phyloP scores from a whole-genome alignment of 306 rosid species.

The Quercus dentata region DNA sequence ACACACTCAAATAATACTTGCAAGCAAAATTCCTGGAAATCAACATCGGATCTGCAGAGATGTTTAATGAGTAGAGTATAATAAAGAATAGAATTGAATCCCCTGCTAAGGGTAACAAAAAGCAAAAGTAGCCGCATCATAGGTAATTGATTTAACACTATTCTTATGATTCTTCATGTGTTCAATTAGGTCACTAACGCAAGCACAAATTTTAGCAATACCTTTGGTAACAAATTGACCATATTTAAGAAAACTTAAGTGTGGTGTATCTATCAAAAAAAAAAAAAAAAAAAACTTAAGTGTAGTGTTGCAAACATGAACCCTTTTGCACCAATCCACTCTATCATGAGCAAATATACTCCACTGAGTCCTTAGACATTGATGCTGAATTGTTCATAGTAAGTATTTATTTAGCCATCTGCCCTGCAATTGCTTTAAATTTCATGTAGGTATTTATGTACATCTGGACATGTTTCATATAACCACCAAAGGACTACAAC shows the following conservation, averaged over 20 bases:
- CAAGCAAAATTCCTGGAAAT: slow-evolving; percentile 97
- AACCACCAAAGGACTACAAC: background rate
- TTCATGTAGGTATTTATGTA: background rate
- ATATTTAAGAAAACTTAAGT: background rate
- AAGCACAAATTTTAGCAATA: background rate
- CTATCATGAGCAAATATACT: too few species aligned
- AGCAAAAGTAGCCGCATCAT: background rate
- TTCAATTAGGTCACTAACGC: background rate
- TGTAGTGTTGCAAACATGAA: background rate
- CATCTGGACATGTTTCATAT: background rate
- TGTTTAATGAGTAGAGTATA: slow-evolving; percentile 9
- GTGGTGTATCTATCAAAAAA: background rate
- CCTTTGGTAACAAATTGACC: background rate
- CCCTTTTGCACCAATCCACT: background rate
- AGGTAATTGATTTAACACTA: background rate
- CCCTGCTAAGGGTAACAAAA: background rate
- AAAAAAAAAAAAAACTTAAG: background rate
- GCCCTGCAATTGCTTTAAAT: background rate
- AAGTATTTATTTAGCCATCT: too few species aligned
- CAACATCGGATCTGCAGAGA: slow-evolving; percentile 72
- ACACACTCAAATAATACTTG: slow-evolving; percentile 98
- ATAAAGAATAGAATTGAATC: background rate
- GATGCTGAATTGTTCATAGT: too few species aligned
- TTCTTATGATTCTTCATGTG: background rate
- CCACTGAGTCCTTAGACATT: too few species aligned